Percentiles rank a stretch among this genome's conserved stretches.
Evolutionary conservation across 768 basidiomycete species (phyloP).

Genomic region (Lentinula guzmanii): DNA sequence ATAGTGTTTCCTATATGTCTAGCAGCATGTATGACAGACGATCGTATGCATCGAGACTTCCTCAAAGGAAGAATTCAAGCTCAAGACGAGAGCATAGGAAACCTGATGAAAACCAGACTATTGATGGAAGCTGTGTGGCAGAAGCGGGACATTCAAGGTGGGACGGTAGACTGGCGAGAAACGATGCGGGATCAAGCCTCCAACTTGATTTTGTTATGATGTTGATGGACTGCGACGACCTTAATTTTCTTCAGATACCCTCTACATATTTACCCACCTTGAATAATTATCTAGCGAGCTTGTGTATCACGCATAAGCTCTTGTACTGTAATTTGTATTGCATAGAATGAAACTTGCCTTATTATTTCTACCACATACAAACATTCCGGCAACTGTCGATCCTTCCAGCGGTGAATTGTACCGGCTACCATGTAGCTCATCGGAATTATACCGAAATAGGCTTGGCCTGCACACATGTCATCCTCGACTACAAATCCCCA

Average conservation of each 20-base stretch:
- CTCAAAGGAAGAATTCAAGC: constrained; percentile 50
- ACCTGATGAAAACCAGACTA: constrained; percentile 48
- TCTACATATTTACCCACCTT: not conserved
- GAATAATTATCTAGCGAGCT: not conserved
- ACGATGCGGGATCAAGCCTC: constrained; percentile 44
- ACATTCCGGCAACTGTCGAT: not conserved
- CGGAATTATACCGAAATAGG: not conserved
- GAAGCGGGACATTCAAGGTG: constrained; percentile 49
- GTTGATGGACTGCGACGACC: not conserved
- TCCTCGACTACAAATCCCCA: not conserved
- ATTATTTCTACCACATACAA: not conserved
- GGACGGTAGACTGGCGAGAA: constrained; percentile 55
- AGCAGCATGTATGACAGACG: constrained; percentile 69
- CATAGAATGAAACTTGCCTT: not conserved
- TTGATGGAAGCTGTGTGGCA: constrained; percentile 71
- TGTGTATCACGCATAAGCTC: not conserved
- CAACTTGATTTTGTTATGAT: constrained; percentile 47
- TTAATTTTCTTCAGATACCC: not conserved
- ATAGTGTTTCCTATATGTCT: constrained; percentile 71
- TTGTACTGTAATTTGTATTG: not conserved
- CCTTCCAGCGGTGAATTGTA: not conserved
- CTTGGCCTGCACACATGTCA: not conserved
- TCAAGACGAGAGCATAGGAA: constrained; percentile 55
- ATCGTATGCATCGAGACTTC: constrained; percentile 49
- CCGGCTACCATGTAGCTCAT: not conserved